Percentiles rank a stretch among this genome's conserved stretches.
These are phyloP conservation scores for Penicillium herquei DNA, from an alignment of 495 filamentous ascomycete genomes.

Conservation along the genomic window DNA sequence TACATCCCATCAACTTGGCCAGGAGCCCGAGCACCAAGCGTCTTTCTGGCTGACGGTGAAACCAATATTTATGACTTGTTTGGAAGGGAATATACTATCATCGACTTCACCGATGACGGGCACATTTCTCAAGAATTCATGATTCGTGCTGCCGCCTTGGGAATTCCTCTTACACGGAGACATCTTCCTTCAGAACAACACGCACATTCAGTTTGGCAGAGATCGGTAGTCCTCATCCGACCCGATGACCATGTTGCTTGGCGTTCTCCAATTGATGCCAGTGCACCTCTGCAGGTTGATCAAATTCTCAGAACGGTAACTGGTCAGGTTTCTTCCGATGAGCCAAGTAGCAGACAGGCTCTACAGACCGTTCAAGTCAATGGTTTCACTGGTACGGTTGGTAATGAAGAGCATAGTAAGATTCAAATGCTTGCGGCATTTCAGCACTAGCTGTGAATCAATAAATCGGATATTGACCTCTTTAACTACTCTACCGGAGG, in stretches of 20 bases:
- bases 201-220: background rate
- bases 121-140: background rate
- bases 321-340: too few species aligned
- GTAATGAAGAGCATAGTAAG: too few species aligned
- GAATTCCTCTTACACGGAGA: background rate
- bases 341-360: too few species aligned
- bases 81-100: conserved; percentile 25
- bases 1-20: conserved; percentile 30
- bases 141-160: background rate
- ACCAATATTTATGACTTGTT: conserved; percentile 29
- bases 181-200: background rate
- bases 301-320: too few species aligned
- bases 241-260: background rate
- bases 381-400: too few species aligned
- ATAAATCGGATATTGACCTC: too few species aligned
- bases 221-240: background rate
- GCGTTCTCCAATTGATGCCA: too few species aligned
- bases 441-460: too few species aligned
- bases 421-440: too few species aligned
- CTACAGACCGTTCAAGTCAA: too few species aligned
- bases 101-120: conserved; percentile 19
- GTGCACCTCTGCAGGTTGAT: too few species aligned
- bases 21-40: conserved; percentile 31
- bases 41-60: conserved; percentile 25
- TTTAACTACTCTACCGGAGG: too few species aligned